Conservation (phyloP, 1,139 yeast genomes). For the Pneumocystis carinii region DNA sequence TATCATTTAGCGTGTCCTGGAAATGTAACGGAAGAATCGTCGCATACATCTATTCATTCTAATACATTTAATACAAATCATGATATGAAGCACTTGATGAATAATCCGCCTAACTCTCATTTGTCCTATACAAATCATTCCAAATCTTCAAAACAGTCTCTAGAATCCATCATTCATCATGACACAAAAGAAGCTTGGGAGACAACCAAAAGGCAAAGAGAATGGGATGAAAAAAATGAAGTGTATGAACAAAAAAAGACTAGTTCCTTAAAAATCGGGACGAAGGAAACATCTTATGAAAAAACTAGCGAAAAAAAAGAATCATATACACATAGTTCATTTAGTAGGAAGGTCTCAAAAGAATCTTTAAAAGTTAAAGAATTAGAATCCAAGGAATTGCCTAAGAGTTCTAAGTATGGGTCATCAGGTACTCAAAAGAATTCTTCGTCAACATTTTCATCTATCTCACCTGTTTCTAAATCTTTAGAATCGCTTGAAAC, state of each 20-base stretch:
- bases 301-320: background rate
- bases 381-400: background rate
- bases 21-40: background rate
- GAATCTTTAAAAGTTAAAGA: background rate
- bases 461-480: background rate
- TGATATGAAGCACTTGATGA: background rate
- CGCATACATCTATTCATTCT: background rate
- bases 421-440: background rate
- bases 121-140: background rate
- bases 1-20: background rate
- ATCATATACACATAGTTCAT: background rate
- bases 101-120: background rate
- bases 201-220: background rate
- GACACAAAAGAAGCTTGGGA: background rate
- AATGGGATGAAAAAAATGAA: background rate
- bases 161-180: background rate
- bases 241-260: background rate
- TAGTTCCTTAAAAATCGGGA: background rate
- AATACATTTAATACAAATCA: background rate
- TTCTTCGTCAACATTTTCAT: background rate
- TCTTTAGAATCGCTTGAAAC: background rate
- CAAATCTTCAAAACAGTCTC: background rate
- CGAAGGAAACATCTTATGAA: background rate
- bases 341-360: background rate
- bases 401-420: background rate